These are phyloP conservation scores for Arachnomyces sp. DNA, from an alignment of 2,329 filamentous ascomycete species.

Conservation along the genomic window DNA sequence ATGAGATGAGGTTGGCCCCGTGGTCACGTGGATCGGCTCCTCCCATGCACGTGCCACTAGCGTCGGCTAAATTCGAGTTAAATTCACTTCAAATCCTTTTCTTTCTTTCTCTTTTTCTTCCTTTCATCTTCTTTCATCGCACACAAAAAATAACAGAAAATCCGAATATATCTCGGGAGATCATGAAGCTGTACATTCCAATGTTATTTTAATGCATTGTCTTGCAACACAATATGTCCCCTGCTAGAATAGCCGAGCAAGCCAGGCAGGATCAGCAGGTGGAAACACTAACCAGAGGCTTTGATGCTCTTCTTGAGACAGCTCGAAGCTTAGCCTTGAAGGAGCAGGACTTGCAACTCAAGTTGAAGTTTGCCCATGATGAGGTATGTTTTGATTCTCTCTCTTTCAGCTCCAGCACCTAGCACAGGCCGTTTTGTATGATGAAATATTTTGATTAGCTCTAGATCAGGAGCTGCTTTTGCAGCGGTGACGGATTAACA, in stretches of 20 bases:
- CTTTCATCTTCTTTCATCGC: too few relatives aligned
- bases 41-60: too few relatives aligned
- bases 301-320: constrained; percentile 35
- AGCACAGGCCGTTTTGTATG: constrained; percentile 28
- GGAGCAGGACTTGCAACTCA: constrained; percentile 30
- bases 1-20: too few relatives aligned
- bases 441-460: constrained; percentile 57
- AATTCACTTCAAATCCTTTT: too few relatives aligned
- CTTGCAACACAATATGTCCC: constrained; percentile 22
- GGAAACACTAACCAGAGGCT: constrained; percentile 30
- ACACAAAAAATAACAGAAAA: too few relatives aligned
- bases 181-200: constrained; percentile 17
- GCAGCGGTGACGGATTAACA: constrained; percentile 56
- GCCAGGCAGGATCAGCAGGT: constrained; percentile 22
- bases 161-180: too few relatives aligned
- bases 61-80: too few relatives aligned
- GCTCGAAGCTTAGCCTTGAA: constrained; percentile 31
- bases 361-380: constrained; percentile 30
- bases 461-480: constrained; percentile 68
- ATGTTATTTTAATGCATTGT: constrained; percentile 16
- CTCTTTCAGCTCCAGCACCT: constrained; percentile 4
- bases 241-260: constrained; percentile 24
- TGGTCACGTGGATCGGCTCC: too few relatives aligned
- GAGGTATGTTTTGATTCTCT: constrained; percentile 26
- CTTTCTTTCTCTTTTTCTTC: too few relatives aligned